These are phyloP conservation scores for Leccinum rimulosum DNA, from an alignment of 768 basidiomycete genomes.

Conservation along the genomic window DNA sequence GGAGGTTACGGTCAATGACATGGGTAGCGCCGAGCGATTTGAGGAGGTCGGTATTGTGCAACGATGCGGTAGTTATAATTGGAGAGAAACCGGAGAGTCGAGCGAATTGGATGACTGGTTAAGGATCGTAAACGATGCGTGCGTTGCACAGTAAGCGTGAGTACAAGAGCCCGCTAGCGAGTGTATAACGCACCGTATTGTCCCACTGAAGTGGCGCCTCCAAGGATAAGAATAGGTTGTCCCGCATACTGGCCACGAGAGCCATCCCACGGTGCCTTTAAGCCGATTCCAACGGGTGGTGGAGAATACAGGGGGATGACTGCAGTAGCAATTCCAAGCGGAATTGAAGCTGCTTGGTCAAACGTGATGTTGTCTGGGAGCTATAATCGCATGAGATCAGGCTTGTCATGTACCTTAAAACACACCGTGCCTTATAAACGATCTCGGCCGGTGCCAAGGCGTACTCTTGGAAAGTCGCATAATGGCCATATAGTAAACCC, in stretches of 20 bases:
- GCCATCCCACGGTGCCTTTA: conserved; percentile 36
- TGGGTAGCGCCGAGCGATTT: conserved; percentile 38
- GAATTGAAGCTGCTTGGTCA: conserved; percentile 40
- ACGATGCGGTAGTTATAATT: conserved; percentile 41
- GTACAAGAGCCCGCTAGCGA: conserved; percentile 25
- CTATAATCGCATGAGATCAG: conserved; percentile 21
- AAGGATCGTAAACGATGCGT: neutral
- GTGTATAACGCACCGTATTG: conserved; percentile 33
- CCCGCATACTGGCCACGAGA: conserved; percentile 29
- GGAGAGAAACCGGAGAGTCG: conserved; percentile 35
- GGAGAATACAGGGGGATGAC: conserved; percentile 33
- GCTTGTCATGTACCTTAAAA: neutral
- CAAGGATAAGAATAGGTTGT: conserved; percentile 36
- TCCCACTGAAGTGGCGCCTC: conserved; percentile 38
- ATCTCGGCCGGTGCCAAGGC: conserved; percentile 22
- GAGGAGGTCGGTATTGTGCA: conserved; percentile 31
- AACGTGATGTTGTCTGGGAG: conserved; percentile 38
- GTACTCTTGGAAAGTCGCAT: conserved; percentile 30
- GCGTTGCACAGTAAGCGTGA: neutral
- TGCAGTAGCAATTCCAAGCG: conserved; percentile 31
- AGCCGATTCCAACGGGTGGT: conserved; percentile 25
- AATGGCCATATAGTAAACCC: neutral
- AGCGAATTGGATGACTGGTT: conserved; percentile 35
- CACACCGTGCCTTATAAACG: conserved; percentile 9
- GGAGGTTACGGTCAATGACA: conserved; percentile 32